A percentile compares a stretch with the other conserved stretches of the same genome.
These are phyloP conservation scores for Triticum aestivum DNA, from an alignment of 176 grass and related monocot genomes.

Conservation along the genomic window IWGSC_CS_RefSeq_v2.1 NC_057813.1:529439237-529439736, in stretches of 20 bases:
- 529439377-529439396: neutral
- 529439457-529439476: conserved; percentile 21
- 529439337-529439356: neutral
- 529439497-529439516: conserved; percentile 45
- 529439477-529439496: conserved; percentile 17
- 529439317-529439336: conserved; percentile 50
- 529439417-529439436: neutral
- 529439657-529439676: conserved; percentile 1
- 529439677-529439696: neutral
- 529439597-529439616: neutral
- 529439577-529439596: neutral
- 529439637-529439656: neutral
- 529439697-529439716: neutral
- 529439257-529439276: neutral
- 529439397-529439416: neutral
- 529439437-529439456: neutral
- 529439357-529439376: neutral
- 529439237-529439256: conserved; percentile 1
- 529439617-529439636: neutral
- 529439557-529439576: neutral
- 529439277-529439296: conserved; percentile 15
- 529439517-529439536: conserved; percentile 19
- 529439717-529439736: neutral
- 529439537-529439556: neutral
- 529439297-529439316: conserved; percentile 33